Conservation (phyloP, 257 asterid genomes). For the Anisodus acutangulus region DNA sequence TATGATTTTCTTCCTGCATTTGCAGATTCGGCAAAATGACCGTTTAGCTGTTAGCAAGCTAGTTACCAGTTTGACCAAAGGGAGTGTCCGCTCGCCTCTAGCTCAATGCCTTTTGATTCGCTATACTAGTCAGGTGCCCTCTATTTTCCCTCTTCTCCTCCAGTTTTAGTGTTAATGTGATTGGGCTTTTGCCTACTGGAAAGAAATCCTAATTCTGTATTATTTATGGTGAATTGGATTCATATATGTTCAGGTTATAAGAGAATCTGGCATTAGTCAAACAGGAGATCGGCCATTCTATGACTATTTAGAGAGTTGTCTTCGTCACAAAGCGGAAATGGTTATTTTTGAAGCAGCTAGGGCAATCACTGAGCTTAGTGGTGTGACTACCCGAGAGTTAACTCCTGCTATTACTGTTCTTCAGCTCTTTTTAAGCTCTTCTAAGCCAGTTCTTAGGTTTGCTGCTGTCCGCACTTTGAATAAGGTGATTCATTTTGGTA, state of each 20-base stretch:
- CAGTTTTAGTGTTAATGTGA: neutral
- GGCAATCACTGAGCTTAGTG: constrained; percentile 88
- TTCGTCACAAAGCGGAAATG: constrained; percentile 97
- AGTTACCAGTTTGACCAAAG: constrained; percentile 89
- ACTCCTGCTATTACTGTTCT: constrained; percentile 92
- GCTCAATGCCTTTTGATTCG: constrained; percentile 97
- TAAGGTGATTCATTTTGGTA: constrained; percentile 58
- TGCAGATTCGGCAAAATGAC: constrained; percentile 93
- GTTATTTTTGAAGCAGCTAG: constrained; percentile 96
- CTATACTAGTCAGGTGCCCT: constrained; percentile 82
- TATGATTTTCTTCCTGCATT: constrained; percentile 29
- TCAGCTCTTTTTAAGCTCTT: constrained; percentile 89
- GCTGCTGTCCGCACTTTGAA: constrained; percentile 97
- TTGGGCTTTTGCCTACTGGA: neutral
- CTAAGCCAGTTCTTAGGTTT: constrained; percentile 92
- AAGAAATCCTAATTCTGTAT: neutral
- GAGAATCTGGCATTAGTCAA: constrained; percentile 73
- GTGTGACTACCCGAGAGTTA: constrained; percentile 83
- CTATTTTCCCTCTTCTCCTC: neutral
- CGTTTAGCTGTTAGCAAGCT: constrained; percentile 94
- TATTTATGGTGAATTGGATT: constrained; percentile 30
- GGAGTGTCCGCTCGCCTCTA: constrained; percentile 87
- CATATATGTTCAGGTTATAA: constrained; percentile 65
- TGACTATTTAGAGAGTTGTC: constrained; percentile 92
- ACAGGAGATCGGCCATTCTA: constrained; percentile 91